Evolutionary conservation across 306 rosid species (phyloP).

Genomic region (Prunus dulcis): DNA sequence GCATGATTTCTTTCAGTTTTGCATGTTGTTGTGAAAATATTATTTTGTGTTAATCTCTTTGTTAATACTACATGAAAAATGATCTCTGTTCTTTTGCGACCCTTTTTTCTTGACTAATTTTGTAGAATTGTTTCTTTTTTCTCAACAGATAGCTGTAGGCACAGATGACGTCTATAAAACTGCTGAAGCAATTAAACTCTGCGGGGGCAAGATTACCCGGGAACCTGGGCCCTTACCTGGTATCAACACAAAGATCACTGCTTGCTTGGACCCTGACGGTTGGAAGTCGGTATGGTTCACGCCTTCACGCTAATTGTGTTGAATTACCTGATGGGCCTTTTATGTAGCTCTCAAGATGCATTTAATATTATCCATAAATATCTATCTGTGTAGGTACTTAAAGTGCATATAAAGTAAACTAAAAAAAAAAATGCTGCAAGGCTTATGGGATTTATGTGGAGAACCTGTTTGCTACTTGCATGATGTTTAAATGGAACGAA

Average conservation of each 20-base stretch:
- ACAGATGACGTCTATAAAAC: constrained; percentile 91
- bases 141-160: constrained; percentile 75
- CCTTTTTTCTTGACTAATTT: constrained; percentile 1
- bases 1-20: background rate
- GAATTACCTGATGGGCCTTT: constrained; percentile 4
- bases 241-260: constrained; percentile 72
- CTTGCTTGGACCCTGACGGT: constrained; percentile 93
- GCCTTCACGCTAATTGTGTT: constrained; percentile 2
- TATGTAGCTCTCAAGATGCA: background rate
- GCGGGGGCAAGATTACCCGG: constrained; percentile 77
- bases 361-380: no score
- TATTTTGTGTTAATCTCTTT: background rate
- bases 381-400: no score
- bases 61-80: background rate
- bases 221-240: constrained; percentile 94
- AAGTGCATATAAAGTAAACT: no score
- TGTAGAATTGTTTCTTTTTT: constrained; percentile 20
- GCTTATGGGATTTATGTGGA: no score
- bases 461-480: no score
- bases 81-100: background rate
- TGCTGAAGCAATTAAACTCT: constrained; percentile 84
- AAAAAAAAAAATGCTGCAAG: no score
- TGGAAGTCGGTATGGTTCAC: constrained; percentile 82
- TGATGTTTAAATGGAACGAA: no score
- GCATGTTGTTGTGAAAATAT: background rate